Evolutionary conservation across 2,329 filamentous ascomycete genomes (phyloP).

Genomic region (Alternaria longipes): DNA sequence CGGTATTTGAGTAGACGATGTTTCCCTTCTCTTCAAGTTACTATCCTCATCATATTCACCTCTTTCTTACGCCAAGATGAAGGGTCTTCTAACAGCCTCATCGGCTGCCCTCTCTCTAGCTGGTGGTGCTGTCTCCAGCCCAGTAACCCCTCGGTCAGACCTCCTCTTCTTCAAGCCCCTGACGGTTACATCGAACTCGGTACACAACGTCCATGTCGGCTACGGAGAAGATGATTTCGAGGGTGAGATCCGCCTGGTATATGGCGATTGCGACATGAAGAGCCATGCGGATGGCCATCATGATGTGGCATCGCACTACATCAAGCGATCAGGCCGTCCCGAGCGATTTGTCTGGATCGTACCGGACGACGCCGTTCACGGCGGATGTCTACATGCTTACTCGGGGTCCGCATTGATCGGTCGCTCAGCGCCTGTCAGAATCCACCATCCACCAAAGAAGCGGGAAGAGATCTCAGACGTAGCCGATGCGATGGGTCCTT

Average conservation of each 20-base stretch:
- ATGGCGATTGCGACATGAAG: conserved; percentile 56
- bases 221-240: conserved; percentile 54
- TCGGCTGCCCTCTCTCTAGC: conserved; percentile 40
- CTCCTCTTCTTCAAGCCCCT: conserved; percentile 46
- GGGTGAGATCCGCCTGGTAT: conserved; percentile 56
- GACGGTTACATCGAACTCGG: conserved; percentile 49
- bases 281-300: conserved; percentile 53
- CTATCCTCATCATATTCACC: conserved; percentile 5
- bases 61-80: conserved; percentile 32
- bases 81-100: conserved; percentile 36
- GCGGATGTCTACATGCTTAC: conserved; percentile 59
- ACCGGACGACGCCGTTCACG: conserved; percentile 50
- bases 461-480: conserved; percentile 58
- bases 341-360: conserved; percentile 61
- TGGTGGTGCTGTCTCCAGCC: conserved; percentile 29
- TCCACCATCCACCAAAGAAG: conserved; percentile 48
- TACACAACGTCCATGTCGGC: conserved; percentile 61
- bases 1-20: conserved; percentile 27
- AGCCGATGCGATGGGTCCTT: conserved; percentile 66
- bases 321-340: conserved; percentile 49
- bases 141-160: conserved; percentile 32
- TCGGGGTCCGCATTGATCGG: conserved; percentile 53
- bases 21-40: conserved; percentile 1
- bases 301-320: conserved; percentile 52
- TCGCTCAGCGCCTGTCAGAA: conserved; percentile 52